Base-by-base conservation (phyloP, 2,329 filamentous ascomycete genomes). In the Xylaria sp. region DNA sequence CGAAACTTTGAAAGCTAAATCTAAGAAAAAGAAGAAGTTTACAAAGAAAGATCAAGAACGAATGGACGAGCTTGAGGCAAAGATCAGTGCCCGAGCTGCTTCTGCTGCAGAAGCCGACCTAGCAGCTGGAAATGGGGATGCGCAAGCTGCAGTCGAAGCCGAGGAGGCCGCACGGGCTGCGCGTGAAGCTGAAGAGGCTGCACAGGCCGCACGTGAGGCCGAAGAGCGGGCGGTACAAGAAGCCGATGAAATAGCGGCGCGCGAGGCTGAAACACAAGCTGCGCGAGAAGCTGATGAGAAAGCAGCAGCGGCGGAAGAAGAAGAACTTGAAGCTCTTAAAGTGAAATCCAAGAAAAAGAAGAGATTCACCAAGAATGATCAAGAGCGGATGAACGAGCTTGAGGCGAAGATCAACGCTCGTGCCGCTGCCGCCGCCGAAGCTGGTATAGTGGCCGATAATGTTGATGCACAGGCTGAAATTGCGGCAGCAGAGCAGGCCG, bases 351-450 rank as follows among this genome's bases (percentile, higher is more conserved):
- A 54, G 11, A 62, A 37, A 27, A 63, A 35, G 27, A 62, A 58
- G 21, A 59, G 31, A 43, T 46, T 63, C 3, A 21, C 31, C 13
- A 52, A 47, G 10, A 59, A 52, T 2, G 64, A 66, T 17, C 58
- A 60, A 53, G 23, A 44, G n/a, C 52, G 62, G 13, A 10, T 66
- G 2, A 62, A 64, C 11, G 64, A 66, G 40, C 62, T 66, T 43
- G 59, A 48, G 6, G 41, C 46, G 23, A 60, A 19, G 25, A 56
- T 54, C 13, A 44, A 57, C 21, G 58, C 60, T 58, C 63, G 63
- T 47, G 49, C 49, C 19, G 44, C 56, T 43, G 66, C 68, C 37
- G 67, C 72, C 44, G 68, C 73, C 53, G 72, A 72, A 5, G 73
- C 74, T 48, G 33, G 55, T 40, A 23, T 27, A 21, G 37, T 13